Base-by-base conservation (phyloP, 345 rosid species). In the Lenwebbia sp. region DNA sequence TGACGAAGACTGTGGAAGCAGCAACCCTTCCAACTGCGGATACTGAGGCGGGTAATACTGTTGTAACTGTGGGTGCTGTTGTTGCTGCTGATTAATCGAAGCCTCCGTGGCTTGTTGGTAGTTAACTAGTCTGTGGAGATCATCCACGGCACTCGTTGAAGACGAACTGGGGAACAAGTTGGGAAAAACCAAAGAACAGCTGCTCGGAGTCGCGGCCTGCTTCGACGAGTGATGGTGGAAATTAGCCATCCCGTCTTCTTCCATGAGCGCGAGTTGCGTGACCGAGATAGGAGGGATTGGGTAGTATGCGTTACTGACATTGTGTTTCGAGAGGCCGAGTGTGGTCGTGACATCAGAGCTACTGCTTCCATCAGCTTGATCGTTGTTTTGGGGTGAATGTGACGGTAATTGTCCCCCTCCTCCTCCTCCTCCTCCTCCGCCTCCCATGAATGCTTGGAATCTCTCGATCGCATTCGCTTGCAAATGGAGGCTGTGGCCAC, bases 71-170 rank as follows among this genome's bases (percentile, higher is more conserved):
- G 88, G 92, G 8, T 86, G 90, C 23, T 88, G 89, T 84, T 89
- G 91, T 40, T 87, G 92, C 44, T 87, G 94, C 83, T 88, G 95
- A 85, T 86, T 89, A 83, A 89, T 21, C 75, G 90, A 78, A 56
- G 89, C 88, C 37, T 90, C 85, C 3, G 50, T 11, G 74, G 57
- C 30, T 85, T 92, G 94, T 74, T 94, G 97, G 86, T 88, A 92
- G 89, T 90, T 93, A 33, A 95, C 91, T 25, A 96, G 93, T 84
- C 95, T 88, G 28, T 94, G 97, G 82, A 95, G 94, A 88, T 96
- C 98, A 87, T 95, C 96, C 13, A 89, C 89, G 3, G 89, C 86
- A 41, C 88, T 76, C 28, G 83, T 28, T 55, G 85, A 85, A 56
- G 90, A 87, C 6, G 92, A 81, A 70, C 87, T 87, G 9, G 85